Evolutionary conservation across 495 filamentous ascomycete species (phyloP).

Genomic region (Parachaetomium inaequale): DNA sequence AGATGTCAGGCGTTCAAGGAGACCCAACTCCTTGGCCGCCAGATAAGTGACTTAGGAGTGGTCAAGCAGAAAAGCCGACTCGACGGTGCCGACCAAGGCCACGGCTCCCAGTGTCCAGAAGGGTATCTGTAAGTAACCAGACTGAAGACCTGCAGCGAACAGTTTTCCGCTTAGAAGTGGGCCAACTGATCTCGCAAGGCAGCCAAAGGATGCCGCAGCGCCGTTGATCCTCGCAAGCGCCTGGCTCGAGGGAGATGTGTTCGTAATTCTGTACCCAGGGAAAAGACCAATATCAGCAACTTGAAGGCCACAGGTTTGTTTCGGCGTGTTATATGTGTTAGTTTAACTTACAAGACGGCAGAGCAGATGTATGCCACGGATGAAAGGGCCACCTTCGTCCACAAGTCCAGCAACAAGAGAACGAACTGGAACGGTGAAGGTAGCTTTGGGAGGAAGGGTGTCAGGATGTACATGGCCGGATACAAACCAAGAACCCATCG

Average conservation of each 20-base stretch:
- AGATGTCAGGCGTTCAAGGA: neutral
- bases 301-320: neutral
- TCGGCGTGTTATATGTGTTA: neutral
- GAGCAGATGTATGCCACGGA: conserved; percentile 16
- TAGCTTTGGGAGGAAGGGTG: conserved; percentile 13
- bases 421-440: neutral
- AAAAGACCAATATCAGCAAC: neutral
- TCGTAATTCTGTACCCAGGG: conserved; percentile 2
- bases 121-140: conserved; percentile 10
- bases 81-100: conserved; percentile 6
- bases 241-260: conserved; percentile 8
- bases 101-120: conserved; percentile 15
- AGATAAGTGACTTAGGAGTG: neutral
- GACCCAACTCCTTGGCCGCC: neutral
- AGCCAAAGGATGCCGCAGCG: conserved; percentile 15
- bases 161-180: conserved; percentile 13
- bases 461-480: conserved; percentile 12
- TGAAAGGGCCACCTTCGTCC: conserved; percentile 11
- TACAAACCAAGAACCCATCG: conserved; percentile 10
- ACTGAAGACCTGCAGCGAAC: neutral
- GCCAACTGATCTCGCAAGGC: conserved; percentile 14
- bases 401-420: conserved; percentile 10
- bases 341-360: conserved; percentile 9
- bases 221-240: conserved; percentile 17
- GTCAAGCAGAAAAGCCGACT: conserved; percentile 8